A percentile compares a stretch with the other conserved stretches of the same genome.
phyloP scores from a whole-genome alignment of 345 rosid species.

The Draba incana region DNA sequence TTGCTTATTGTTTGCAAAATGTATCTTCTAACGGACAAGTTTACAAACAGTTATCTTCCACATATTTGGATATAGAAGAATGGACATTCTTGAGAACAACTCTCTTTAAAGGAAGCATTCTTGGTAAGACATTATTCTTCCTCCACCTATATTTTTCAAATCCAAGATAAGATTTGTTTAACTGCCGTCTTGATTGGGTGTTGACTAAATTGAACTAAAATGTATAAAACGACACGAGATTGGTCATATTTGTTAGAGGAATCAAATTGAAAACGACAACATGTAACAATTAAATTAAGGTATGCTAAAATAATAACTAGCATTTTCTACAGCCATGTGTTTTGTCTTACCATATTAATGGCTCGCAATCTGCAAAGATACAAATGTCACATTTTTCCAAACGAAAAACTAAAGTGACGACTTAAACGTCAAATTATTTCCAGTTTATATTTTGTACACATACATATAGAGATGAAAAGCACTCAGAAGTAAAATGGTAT shows the following conservation, averaged over 20 bases:
- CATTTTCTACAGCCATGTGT: no score
- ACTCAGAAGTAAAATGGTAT: not conserved
- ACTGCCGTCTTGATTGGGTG: not conserved
- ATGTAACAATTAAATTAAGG: no score
- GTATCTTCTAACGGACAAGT: no score
- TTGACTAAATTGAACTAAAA: not conserved
- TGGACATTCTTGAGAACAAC: no score
- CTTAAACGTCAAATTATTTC: conserved; percentile 11
- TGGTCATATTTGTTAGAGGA: not conserved
- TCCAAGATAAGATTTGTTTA: not conserved
- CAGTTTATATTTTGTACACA: not conserved
- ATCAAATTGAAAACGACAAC: not conserved
- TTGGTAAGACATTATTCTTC: no score
- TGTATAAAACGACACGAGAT: not conserved
- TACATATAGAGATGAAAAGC: conserved; percentile 4
- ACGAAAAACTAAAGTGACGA: not conserved
- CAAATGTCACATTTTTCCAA: not conserved
- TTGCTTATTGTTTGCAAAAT: no score
- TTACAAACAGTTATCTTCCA: no score
- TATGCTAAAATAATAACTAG: no score
- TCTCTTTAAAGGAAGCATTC: no score
- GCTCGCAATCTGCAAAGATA: conserved; percentile 13
- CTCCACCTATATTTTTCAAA: no score
- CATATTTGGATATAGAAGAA: no score
- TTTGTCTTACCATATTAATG: not conserved